Conservation (phyloP, 1,284 basidiomycete species). For the Volvariella surrecta region DNA sequence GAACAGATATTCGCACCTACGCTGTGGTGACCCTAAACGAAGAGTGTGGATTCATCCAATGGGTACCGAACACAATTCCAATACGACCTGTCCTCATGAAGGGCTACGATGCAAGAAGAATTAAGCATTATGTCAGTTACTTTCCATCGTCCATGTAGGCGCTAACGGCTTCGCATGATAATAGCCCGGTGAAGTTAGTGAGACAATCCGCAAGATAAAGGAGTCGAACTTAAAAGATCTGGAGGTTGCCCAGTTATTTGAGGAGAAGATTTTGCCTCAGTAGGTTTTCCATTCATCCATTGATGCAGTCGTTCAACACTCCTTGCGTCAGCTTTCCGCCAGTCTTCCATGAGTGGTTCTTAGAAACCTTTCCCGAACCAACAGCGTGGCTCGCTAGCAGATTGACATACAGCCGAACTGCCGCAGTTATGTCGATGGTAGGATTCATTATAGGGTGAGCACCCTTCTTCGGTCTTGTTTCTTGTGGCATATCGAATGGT, state of each 20-base stretch:
- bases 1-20: constrained; percentile 87
- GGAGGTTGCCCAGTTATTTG: constrained; percentile 55
- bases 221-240: constrained; percentile 35
- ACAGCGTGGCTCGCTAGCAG: constrained; percentile 90
- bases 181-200: constrained; percentile 39
- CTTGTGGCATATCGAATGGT: neutral
- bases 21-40: constrained; percentile 96
- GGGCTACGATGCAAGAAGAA: constrained; percentile 59
- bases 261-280: constrained; percentile 50
- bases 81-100: constrained; percentile 75
- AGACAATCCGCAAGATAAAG: constrained; percentile 50
- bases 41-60: constrained; percentile 96
- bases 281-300: constrained; percentile 22
- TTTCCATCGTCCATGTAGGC: neutral
- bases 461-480: neutral
- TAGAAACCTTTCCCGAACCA: constrained; percentile 95
- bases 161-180: constrained; percentile 4
- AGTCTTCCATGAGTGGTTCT: constrained; percentile 97
- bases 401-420: constrained; percentile 80
- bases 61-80: constrained; percentile 93
- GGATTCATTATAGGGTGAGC: constrained; percentile 92
- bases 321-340: constrained; percentile 53
- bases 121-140: constrained; percentile 55
- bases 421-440: constrained; percentile 99
- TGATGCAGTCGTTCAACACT: neutral